phyloP scores from a whole-genome alignment of 2,329 filamentous ascomycete species.

The Cordyceps tenuipes region DNA sequence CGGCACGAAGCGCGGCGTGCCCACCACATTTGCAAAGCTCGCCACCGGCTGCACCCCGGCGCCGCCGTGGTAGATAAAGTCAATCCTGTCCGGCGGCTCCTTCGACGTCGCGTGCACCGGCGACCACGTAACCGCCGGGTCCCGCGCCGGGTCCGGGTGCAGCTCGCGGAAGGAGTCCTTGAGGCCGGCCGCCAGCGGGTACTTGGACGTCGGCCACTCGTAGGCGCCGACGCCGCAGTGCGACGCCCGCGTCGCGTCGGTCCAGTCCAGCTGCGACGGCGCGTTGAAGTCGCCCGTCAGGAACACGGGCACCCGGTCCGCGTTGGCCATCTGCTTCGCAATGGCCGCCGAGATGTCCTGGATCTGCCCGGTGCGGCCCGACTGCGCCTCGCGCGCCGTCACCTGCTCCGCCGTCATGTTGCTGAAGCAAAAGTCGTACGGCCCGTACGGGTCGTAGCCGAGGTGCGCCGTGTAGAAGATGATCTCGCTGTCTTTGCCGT shows the following conservation, averaged over 20 bases:
- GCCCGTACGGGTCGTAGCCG: conserved; percentile 32
- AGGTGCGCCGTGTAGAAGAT: conserved; percentile 31
- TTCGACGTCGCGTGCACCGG: conserved; percentile 27
- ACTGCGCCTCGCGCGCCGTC: conserved; percentile 26
- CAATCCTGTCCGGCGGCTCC: conserved; percentile 34
- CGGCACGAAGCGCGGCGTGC: conserved; percentile 26
- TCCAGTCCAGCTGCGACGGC: conserved; percentile 35
- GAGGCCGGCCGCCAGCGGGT: conserved; percentile 27
- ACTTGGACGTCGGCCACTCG: conserved; percentile 31
- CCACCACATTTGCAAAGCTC: conserved; percentile 26
- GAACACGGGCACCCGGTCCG: conserved; percentile 27
- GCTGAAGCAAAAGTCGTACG: conserved; percentile 35
- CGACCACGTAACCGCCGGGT: conserved; percentile 32
- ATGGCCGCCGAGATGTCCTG: conserved; percentile 26
- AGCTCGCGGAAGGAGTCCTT: conserved; percentile 32
- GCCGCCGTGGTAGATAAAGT: conserved; percentile 34
- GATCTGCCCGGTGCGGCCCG: conserved; percentile 31
- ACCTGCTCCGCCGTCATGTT: conserved; percentile 25
- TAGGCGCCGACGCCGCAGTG: conserved; percentile 29
- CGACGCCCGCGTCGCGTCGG: conserved; percentile 22
- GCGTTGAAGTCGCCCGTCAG: conserved; percentile 36
- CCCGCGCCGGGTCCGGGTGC: conserved; percentile 26
- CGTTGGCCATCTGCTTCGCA: conserved; percentile 21
- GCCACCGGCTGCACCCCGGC: conserved; percentile 21
- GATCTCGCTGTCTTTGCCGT: conserved; percentile 23